A percentile compares a stretch with the other conserved stretches of the same genome.
These are phyloP conservation scores for Plasmodium berghei DNA, from an alignment of 169 alveolate species.

Conservation along the genomic window DNA sequence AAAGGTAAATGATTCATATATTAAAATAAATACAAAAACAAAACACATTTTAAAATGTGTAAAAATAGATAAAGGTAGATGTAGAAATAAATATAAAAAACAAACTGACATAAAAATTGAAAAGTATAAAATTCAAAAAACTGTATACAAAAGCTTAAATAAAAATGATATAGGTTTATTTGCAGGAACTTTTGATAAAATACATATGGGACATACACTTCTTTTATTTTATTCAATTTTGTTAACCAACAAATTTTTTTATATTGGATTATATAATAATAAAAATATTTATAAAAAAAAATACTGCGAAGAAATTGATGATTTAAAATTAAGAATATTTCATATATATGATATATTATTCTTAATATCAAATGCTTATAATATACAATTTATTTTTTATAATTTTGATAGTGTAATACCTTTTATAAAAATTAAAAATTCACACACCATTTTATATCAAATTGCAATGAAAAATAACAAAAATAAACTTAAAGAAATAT, in stretches of 20 bases:
- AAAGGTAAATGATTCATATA: neutral
- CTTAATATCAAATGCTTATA: slow-evolving; percentile 61
- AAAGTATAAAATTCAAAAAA: slow-evolving; percentile 59
- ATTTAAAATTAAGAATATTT: slow-evolving; percentile 50
- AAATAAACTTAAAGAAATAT: slow-evolving; percentile 11
- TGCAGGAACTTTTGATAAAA: slow-evolving; percentile 75
- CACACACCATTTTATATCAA: slow-evolving; percentile 53
- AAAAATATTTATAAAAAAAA: slow-evolving; percentile 63
- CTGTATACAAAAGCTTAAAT: slow-evolving; percentile 30
- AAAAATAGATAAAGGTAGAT: neutral
- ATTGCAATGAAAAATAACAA: slow-evolving; percentile 24
- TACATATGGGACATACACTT: slow-evolving; percentile 65
- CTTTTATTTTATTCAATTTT: slow-evolving; percentile 56
- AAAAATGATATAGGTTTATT: slow-evolving; percentile 67
- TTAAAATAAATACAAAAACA: neutral
- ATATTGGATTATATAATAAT: slow-evolving; percentile 69
- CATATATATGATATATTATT: slow-evolving; percentile 39
- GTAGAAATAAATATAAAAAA: neutral
- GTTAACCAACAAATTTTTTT: slow-evolving; percentile 47
- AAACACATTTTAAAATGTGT: neutral
- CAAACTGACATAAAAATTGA: slow-evolving; percentile 23
- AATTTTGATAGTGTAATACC: slow-evolving; percentile 44
- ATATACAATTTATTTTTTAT: slow-evolving; percentile 37
- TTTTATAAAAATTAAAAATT: slow-evolving; percentile 62
- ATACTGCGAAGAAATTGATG: slow-evolving; percentile 74